These are phyloP conservation scores for Talaromyces liani DNA, from an alignment of 495 filamentous ascomycete genomes.

Conservation along the genomic window DNA sequence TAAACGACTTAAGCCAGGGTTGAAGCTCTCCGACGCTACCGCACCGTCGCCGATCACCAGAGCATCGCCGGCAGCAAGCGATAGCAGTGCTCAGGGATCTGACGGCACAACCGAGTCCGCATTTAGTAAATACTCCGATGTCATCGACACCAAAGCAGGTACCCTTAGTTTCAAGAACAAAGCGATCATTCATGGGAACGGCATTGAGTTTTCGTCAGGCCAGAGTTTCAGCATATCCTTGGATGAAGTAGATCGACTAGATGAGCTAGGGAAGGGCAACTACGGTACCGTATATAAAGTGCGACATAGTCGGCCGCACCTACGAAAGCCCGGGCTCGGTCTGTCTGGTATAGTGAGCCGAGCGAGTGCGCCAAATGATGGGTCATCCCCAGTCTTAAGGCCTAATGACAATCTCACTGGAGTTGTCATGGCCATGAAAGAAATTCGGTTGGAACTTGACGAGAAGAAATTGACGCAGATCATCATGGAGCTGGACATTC, in stretches of 20 bases:
- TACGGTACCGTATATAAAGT: conserved; percentile 98
- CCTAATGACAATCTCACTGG: conserved; percentile 46
- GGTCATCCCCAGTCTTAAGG: conserved; percentile 14
- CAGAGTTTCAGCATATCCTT: conserved; percentile 89
- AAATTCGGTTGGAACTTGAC: conserved; percentile 93
- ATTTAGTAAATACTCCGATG: conserved; percentile 87
- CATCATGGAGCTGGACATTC: conserved; percentile 94
- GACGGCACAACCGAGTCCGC: conserved; percentile 46
- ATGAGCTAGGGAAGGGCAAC: conserved; percentile 96
- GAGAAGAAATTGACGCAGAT: conserved; percentile 95
- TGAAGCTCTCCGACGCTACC: conserved; percentile 45
- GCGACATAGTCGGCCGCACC: conserved; percentile 69
- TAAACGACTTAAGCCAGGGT: conserved; percentile 42
- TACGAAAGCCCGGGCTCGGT: conserved; percentile 73
- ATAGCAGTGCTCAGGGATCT: conserved; percentile 12
- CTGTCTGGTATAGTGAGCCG: conserved; percentile 53
- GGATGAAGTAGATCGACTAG: conserved; percentile 90
- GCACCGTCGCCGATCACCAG: conserved; percentile 19
- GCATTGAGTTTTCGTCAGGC: conserved; percentile 86
- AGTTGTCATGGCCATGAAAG: conserved; percentile 97
- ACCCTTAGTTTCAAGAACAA: conserved; percentile 91
- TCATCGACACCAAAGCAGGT: conserved; percentile 84
- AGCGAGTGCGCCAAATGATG: conserved; percentile 23
- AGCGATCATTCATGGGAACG: conserved; percentile 76
- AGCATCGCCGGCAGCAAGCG: conserved; percentile 9